Percentiles rank a stretch among this genome's conserved stretches.
phyloP scores from a whole-genome alignment of 345 rosid species.

The Litchi chinensis region DNA sequence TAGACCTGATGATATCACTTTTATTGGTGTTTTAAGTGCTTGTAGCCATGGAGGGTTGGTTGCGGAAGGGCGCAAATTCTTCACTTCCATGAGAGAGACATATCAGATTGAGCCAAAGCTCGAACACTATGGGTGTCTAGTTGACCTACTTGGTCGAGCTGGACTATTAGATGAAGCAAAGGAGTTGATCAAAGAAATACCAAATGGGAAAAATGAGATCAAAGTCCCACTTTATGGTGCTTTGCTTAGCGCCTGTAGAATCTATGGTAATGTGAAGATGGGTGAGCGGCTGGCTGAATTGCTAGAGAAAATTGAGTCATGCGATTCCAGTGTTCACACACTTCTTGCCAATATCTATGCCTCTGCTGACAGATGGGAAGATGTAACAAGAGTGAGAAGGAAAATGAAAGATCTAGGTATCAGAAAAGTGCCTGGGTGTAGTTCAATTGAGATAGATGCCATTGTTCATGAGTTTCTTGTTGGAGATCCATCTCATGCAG shows the following conservation, averaged over 20 bases:
- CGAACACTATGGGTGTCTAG: background rate
- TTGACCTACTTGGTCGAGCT: constrained; percentile 4
- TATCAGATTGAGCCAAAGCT: background rate
- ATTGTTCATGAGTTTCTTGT: constrained; percentile 20
- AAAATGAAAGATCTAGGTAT: constrained; percentile 77
- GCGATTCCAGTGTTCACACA: constrained; percentile 1
- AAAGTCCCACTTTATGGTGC: background rate
- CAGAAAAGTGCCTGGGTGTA: constrained; percentile 75
- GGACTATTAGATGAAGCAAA: background rate
- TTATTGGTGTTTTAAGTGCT: constrained; percentile 4
- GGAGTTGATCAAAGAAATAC: constrained; percentile 3
- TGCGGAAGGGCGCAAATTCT: background rate
- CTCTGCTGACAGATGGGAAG: constrained; percentile 72
- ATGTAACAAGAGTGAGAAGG: constrained; percentile 60
- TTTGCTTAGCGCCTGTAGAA: background rate
- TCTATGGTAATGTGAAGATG: background rate
- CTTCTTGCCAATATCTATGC: constrained; percentile 48
- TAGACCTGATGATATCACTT: constrained; percentile 6
- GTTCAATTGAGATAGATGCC: constrained; percentile 61
- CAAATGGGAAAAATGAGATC: background rate
- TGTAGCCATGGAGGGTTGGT: constrained; percentile 5
- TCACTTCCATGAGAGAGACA: background rate
- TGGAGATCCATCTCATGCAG: constrained; percentile 47
- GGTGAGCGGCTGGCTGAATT: background rate
- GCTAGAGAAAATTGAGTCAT: background rate